Evolutionary conservation across 768 basidiomycete genomes (phyloP), one percentile per base, ranked within the genome.

Genomic region (Russula olivacea): DNA sequence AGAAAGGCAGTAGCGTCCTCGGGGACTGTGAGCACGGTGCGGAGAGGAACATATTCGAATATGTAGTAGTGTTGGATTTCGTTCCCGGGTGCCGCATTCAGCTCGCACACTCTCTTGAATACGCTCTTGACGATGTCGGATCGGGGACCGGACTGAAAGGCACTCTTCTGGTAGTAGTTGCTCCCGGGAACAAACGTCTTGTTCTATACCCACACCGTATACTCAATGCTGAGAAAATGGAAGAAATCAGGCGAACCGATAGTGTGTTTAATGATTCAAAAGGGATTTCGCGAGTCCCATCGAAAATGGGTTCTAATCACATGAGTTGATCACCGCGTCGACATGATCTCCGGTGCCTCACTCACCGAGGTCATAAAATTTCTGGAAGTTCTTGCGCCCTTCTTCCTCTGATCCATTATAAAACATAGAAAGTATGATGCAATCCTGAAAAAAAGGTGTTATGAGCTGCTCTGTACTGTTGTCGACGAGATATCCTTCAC

Each of bases 361-460:
- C 73, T 41, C 64, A 80, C 81, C 74, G 4, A 83, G 69, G 55
- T 81, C 79, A 56, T 77, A 74, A 67, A 83, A 77, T 19, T 65
- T 50, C 68, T 80, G 79, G 69, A 72, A 83, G n/a, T 70, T 72
- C 25, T 71, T 68, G 38, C 77, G 72, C 41, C 80, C 83, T 65
- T 83, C 81, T 1, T 69, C 74, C 61, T 80, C 80, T 0, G 79
- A 71, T 0, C 82, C 82, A 65, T 84, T 82, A 68, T 77, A 82
- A 65, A 83, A 83, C 7, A 78, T 36, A 14, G 71, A 55, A 0
- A 75, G 51, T 1, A 74, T 69, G 40, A 80, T 66, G 23, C 69
- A 63, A 4, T 80, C 78, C 81, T 83, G 57, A 15, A 23, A 36
- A 57, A 21, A 8, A n/a, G n/a, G n/a, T n/a, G n/a, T 25, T 15